phyloP scores from a whole-genome alignment of 78 protist species.

The Parvularia atlantis region DNA sequence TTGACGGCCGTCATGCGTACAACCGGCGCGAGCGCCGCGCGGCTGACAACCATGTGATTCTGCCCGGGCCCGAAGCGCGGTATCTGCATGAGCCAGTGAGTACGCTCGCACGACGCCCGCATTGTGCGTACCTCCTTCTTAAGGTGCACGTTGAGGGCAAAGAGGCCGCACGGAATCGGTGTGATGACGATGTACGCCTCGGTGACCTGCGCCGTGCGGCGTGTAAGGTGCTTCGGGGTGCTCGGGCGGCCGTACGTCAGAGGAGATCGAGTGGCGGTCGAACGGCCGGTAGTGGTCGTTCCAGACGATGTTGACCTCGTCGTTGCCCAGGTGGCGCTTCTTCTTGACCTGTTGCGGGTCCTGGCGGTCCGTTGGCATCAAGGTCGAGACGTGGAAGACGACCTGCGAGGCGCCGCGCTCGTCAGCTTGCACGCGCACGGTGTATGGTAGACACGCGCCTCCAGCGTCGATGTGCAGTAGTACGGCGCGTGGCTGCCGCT shows the following conservation, averaged over 20 bases:
- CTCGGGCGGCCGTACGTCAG: too few species aligned
- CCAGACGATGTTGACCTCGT: slow-evolving; percentile 39
- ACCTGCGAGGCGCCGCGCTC: too few species aligned
- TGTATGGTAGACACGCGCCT: too few species aligned
- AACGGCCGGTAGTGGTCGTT: too few species aligned
- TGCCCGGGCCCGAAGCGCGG: slow-evolving; percentile 26
- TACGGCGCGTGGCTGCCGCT: slow-evolving; percentile 14
- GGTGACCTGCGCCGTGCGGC: slow-evolving; percentile 19
- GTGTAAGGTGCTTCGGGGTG: slow-evolving; percentile 2
- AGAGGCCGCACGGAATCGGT: slow-evolving; percentile 15
- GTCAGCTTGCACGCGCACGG: too few species aligned
- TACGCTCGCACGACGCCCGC: too few species aligned
- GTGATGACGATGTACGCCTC: slow-evolving; percentile 35
- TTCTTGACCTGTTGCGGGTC: slow-evolving; percentile 25
- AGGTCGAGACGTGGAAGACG: slow-evolving; percentile 32
- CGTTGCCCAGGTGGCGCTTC: slow-evolving; percentile 45
- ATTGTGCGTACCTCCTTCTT: too few species aligned
- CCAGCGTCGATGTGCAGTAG: slow-evolving; percentile 6
- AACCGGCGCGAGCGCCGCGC: slow-evolving; percentile 9
- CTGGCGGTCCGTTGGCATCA: slow-evolving; percentile 12
- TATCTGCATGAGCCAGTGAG: too few species aligned
- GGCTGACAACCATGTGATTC: slow-evolving; percentile 19
- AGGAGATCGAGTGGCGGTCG: too few species aligned
- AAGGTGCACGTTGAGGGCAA: slow-evolving; percentile 10
- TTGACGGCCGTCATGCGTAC: slow-evolving; percentile 38